phyloP scores from a whole-genome alignment of 768 basidiomycete genomes.

The Russula brevipes region DNA sequence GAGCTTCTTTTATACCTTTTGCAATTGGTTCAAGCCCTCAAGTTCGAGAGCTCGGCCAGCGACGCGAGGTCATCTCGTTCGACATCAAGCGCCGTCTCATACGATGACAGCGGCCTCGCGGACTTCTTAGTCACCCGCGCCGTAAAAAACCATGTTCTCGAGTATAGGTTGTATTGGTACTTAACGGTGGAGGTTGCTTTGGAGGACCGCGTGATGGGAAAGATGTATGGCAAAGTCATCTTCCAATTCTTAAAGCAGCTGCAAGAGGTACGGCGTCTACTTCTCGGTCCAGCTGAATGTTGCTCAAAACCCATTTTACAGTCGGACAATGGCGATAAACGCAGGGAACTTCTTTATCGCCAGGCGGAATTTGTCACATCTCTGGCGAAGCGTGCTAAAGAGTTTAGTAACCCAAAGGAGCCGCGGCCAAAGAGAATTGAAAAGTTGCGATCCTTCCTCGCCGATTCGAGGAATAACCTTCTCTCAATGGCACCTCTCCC shows the following conservation, averaged over 20 bases:
- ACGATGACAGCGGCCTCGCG: slow-evolving; percentile 88
- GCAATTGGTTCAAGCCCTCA: slow-evolving; percentile 95
- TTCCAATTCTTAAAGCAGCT: slow-evolving; percentile 88
- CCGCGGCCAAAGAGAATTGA: slow-evolving; percentile 96
- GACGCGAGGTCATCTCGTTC: slow-evolving; percentile 74
- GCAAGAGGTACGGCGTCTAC: slow-evolving; percentile 54
- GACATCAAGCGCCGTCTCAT: slow-evolving; percentile 67
- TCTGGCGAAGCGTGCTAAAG: slow-evolving; percentile 79
- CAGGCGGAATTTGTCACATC: slow-evolving; percentile 88
- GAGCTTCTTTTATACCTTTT: slow-evolving; percentile 88
- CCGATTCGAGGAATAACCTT: slow-evolving; percentile 83
- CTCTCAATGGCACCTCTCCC: slow-evolving; percentile 74
- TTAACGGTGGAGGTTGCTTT: slow-evolving; percentile 93
- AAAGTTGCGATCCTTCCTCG: slow-evolving; percentile 78
- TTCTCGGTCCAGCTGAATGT: not conserved
- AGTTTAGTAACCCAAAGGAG: slow-evolving; percentile 86
- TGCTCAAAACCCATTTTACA: slow-evolving; percentile 28
- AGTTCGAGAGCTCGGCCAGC: slow-evolving; percentile 82
- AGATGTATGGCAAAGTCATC: slow-evolving; percentile 46
- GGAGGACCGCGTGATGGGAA: slow-evolving; percentile 47
- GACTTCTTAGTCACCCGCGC: slow-evolving; percentile 88
- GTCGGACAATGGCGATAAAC: slow-evolving; percentile 71
- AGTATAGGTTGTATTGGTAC: slow-evolving; percentile 95
- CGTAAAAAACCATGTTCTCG: slow-evolving; percentile 75
- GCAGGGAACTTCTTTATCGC: slow-evolving; percentile 82